Conservation (phyloP, 1,139 yeast genomes). For the Pichia sp. region DNA sequence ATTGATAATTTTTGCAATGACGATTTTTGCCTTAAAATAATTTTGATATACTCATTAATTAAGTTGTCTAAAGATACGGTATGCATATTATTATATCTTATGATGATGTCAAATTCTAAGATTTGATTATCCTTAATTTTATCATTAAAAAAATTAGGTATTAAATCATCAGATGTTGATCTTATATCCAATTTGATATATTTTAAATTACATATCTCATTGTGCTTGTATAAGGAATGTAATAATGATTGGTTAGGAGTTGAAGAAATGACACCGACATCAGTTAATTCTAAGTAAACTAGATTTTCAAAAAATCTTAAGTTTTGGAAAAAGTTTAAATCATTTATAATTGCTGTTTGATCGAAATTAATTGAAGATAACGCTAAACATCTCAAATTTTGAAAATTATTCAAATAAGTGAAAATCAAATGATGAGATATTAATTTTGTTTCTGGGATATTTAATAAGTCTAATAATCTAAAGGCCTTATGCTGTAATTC, state of each 20-base stretch:
- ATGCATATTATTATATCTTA: slow-evolving; percentile 39
- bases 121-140: slow-evolving; percentile 25
- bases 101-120: slow-evolving; percentile 37
- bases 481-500: slow-evolving; percentile 7
- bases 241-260: slow-evolving; percentile 7
- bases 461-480: slow-evolving; percentile 8
- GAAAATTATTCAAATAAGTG: slow-evolving; percentile 1
- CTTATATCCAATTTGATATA: slow-evolving; percentile 40
- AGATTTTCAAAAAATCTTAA: slow-evolving; percentile 10
- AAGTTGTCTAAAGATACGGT: slow-evolving; percentile 27
- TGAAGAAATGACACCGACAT: slow-evolving; percentile 15
- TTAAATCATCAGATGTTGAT: slow-evolving; percentile 39
- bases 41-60: slow-evolving; percentile 30
- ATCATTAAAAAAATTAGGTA: slow-evolving; percentile 34
- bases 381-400: slow-evolving; percentile 10
- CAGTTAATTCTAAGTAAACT: slow-evolving; percentile 16
- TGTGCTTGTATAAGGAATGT: slow-evolving; percentile 14
- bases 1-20: slow-evolving; percentile 37
- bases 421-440: slow-evolving; percentile 6
- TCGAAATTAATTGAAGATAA: slow-evolving; percentile 10
- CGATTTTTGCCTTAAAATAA: slow-evolving; percentile 28
- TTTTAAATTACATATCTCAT: slow-evolving; percentile 34
- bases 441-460: slow-evolving; percentile 5
- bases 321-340: not conserved
- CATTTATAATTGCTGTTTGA: not conserved